Conservation (phyloP, 2,329 filamentous ascomycete genomes). For the Aspergillus ruber region DNA sequence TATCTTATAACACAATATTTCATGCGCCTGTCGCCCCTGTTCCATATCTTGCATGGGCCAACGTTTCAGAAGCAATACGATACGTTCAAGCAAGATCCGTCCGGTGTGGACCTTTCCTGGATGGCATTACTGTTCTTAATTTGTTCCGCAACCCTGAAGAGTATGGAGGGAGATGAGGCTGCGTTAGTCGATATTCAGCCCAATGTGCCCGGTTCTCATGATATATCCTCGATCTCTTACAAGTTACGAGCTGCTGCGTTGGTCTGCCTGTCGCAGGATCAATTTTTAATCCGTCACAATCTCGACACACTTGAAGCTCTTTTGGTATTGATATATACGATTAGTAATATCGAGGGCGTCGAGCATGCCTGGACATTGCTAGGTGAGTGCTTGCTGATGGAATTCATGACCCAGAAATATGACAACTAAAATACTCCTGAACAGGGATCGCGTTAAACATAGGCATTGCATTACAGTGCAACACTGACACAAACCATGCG, state of each 20-base stretch:
- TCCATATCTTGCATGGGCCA: constrained; percentile 24
- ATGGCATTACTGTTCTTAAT: constrained; percentile 24
- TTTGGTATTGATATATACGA: constrained; percentile 24
- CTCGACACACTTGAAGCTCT: constrained; percentile 25
- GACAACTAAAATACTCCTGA: neutral
- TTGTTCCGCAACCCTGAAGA: constrained; percentile 16
- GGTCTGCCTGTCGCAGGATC: constrained; percentile 21
- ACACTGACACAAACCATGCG: constrained; percentile 12
- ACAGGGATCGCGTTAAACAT: constrained; percentile 22
- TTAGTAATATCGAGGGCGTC: constrained; percentile 19
- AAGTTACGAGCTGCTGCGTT: constrained; percentile 14
- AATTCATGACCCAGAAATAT: neutral
- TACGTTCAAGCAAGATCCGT: constrained; percentile 12
- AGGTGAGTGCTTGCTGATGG: constrained; percentile 6
- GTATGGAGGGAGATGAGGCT: constrained; percentile 16
- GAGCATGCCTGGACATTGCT: constrained; percentile 24
- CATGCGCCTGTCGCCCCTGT: constrained; percentile 11
- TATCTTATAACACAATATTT: constrained; percentile 14
- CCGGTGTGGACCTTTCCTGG: constrained; percentile 18
- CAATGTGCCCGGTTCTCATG: neutral
- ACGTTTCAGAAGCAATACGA: constrained; percentile 22
- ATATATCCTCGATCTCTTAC: constrained; percentile 1
- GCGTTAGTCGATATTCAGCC: constrained; percentile 14
- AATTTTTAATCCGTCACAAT: constrained; percentile 23
- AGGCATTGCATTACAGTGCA: constrained; percentile 23